Evolutionary conservation across 148 eudicot species (phyloP), one percentile per base, ranked within the genome.

Genomic region (Camellia japonica): DNA sequence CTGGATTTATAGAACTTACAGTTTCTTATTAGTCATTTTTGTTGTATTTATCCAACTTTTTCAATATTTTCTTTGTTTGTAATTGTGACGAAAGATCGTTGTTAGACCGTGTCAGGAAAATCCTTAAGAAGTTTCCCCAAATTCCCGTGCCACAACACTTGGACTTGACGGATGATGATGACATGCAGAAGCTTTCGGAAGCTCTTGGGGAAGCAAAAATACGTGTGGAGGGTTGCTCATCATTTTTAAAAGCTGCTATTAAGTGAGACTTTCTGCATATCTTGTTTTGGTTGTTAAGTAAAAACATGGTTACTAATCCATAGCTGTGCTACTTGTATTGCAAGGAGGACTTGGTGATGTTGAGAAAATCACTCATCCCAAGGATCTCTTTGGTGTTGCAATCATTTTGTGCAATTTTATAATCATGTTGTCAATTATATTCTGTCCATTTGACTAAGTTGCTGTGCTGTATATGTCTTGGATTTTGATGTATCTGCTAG

Each of bases 161-260:
- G 82, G 87, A 82, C 79, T 67, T 87, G 71, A 92, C 82, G 49
- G 96, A 89, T 86, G 97, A 95, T 81, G 95, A 91, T 83, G 98
- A 92, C 75, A 83, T 95, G 91, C 97, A 95, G 81, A 83, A 87
- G 76, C 91, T 95, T 60, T 86, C 97, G 42, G 98, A 95, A 89
- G 95, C 91, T 61, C 81, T 95, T 83, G 99, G 88, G 74, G 91
- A 97, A 49, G 99, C 97, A 81, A 95, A 95, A 87, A 83, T 75
- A 77, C 98, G 98, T 61, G 93, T 94, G 11, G 98, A 95, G 76
- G 85, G 93, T 41, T 95, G 99, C 86, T 87, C 97, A 67, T 89
- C 97, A 16, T 93, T 92, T 85, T 82, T 95, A 80, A 93, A 81
- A 88, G 94, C 98, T 80, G 94, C 99, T 75, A 83, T 95, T 70